Conservation (phyloP, 768 basidiomycete species). For the Kwoniella europaea region DNA sequence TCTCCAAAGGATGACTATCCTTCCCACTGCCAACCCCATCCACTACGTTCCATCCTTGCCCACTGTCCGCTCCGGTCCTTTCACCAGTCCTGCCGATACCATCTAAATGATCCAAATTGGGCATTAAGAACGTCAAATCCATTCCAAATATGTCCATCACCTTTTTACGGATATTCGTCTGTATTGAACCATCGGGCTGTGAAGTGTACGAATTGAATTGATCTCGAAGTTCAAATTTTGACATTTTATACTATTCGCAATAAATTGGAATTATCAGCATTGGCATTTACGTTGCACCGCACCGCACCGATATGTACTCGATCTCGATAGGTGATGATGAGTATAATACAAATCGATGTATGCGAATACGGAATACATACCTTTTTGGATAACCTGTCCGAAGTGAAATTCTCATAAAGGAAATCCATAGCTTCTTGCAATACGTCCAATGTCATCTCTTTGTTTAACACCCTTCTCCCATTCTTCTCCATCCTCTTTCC, state of each 20-base stretch:
- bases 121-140: background rate
- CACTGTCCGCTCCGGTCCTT: too few species aligned
- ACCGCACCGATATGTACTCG: background rate
- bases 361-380: background rate
- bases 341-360: background rate
- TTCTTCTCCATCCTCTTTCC: too few species aligned
- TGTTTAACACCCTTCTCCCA: background rate
- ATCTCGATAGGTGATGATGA: background rate
- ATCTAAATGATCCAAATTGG: background rate
- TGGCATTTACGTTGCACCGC: background rate
- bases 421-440: constrained; percentile 2
- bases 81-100: too few species aligned
- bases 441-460: background rate
- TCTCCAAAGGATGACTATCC: too few species aligned
- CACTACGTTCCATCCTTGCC: background rate
- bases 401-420: background rate
- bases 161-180: background rate
- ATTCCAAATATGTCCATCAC: background rate
- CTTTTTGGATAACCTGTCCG: background rate
- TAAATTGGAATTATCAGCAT: background rate
- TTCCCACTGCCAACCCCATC: background rate
- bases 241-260: background rate
- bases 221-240: background rate
- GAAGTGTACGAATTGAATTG: background rate
- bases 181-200: background rate